Evolutionary conservation across 2,329 filamentous ascomycete genomes (phyloP), one percentile per base, ranked within the genome.

Genomic region (Sarocladium kiliense): DNA sequence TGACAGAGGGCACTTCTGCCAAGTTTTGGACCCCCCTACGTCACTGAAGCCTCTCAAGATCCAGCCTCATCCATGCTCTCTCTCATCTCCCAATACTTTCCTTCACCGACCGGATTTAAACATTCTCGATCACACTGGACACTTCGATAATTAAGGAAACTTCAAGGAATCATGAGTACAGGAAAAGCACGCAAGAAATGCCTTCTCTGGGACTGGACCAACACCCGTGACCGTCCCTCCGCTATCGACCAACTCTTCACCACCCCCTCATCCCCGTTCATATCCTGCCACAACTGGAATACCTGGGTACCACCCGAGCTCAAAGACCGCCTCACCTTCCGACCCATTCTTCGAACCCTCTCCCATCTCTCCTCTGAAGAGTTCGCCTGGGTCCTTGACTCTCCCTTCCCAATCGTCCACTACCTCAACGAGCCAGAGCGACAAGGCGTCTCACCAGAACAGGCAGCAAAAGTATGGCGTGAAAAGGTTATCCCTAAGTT

Each of bases 241-340:
- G 21, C 18, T 7, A 45, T 45, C 19, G 41, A 45, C 41, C 41
- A 45, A 16, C 41, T 45, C n/a, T 45, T 45, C 44, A 27, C 23
- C 6, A 49, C 23, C 14, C 6, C 44, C 12, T n/a, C 23, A 18
- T 9, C 44, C 3, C 23, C 44, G 23, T 49, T 32, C 44, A 49
- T 32, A 30, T 49, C 44, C 5, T 49, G 44, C 44, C 44, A 49
- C 26, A 49, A 49, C n/a, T 49, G 44, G 44, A 49, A 49, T 25
- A 49, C 44, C 6, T 32, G 23, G 44, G 44, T 49, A 3, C 44
- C 44, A n/a, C 26, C 44, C 5, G 44, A 49, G 44, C 44, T 49
- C 44, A 32, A 49, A 19, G 25, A 32, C 14, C 44, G 44, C 16
- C 44, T 49, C 14, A 32, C 23, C 3, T 49, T 30, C 26, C 44